Evolutionary conservation across 495 filamentous ascomycete genomes (phyloP), one percentile per base, ranked within the genome.

Genomic region (Penicillium subrubescens): DNA sequence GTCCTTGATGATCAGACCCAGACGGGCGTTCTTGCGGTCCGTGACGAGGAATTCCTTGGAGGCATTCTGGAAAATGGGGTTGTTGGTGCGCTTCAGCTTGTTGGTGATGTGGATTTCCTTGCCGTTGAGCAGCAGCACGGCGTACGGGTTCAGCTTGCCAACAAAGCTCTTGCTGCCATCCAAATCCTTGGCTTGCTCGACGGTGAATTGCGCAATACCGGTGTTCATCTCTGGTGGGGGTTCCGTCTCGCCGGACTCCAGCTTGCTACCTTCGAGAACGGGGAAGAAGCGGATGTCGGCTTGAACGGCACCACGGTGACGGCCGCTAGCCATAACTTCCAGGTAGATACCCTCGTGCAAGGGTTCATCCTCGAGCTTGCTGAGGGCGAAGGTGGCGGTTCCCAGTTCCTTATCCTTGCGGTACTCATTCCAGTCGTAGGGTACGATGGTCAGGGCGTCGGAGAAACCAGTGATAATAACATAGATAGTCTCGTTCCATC

Each of bases 341-440:
- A 98, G 80, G 34, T 89, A 87, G 59, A 94, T 78, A 70, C 95
- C 94, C 71, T 97, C 93, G 65, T 92, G 87, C 61, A 92, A 91
- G 10, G 92, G 76, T 52, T 90, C 86, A 46, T 80, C 71, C 73
- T 95, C 89, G 3, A 98, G 75, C 44, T 89, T 87, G 62, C 97
- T 93, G 39, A 99, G 79, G 12, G 87, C 80, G 74, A 98, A 99
- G 4, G 88, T 91, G 6, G 91, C 90, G 43, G 86, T 83, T 44
- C 96, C 96, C 57, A 99, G 87, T 72, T 96, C 92, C 82, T 97
- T 97, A 77, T 98, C 93, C 81, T 98, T 98, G 62, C 95, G 87
- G 75, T 88, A 89, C 54, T 97, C 96, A 66, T 99, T 99, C 84
- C 88, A 98, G 77, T 99, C 95, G 69, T 85, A 97, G 31, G 96